These are phyloP conservation scores for Penicillium argentinense DNA, from an alignment of 495 filamentous ascomycete genomes.

Conservation along the genomic window DNA sequence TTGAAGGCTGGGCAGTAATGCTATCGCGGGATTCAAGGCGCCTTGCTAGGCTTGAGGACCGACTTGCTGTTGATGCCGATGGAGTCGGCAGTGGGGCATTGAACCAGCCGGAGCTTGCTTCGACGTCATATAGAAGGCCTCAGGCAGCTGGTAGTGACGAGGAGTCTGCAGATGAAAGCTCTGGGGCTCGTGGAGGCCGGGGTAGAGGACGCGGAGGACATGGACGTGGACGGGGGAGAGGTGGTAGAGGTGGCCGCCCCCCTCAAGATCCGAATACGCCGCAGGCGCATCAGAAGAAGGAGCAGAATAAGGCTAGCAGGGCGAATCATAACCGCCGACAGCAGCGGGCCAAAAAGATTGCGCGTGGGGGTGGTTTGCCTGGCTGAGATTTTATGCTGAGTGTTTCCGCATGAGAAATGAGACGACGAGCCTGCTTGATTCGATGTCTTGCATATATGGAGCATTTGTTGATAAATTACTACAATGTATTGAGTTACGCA, in stretches of 20 bases:
- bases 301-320: slow-evolving; percentile 70
- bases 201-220: slow-evolving; percentile 51
- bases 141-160: slow-evolving; percentile 31
- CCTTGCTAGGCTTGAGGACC: slow-evolving; percentile 62
- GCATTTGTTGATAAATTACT: slow-evolving; percentile 16
- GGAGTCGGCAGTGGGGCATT: slow-evolving; percentile 25
- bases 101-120: slow-evolving; percentile 57
- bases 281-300: slow-evolving; percentile 67
- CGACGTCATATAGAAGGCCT: slow-evolving; percentile 57
- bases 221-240: slow-evolving; percentile 49
- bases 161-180: slow-evolving; percentile 27
- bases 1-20: slow-evolving; percentile 95
- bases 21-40: slow-evolving; percentile 66
- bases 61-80: slow-evolving; percentile 59
- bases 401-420: background rate
- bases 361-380: slow-evolving; percentile 56
- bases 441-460: slow-evolving; percentile 3
- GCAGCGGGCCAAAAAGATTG: slow-evolving; percentile 76
- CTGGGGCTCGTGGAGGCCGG: slow-evolving; percentile 51
- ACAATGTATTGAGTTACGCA: background rate
- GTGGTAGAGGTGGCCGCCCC: slow-evolving; percentile 54
- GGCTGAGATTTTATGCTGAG: slow-evolving; percentile 27
- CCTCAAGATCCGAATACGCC: slow-evolving; percentile 53
- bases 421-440: background rate
- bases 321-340: slow-evolving; percentile 80